Percentiles rank a stretch among this genome's conserved stretches.
phyloP scores from a whole-genome alignment of 2,329 filamentous ascomycete species.

The Juglanconis sp. region DNA sequence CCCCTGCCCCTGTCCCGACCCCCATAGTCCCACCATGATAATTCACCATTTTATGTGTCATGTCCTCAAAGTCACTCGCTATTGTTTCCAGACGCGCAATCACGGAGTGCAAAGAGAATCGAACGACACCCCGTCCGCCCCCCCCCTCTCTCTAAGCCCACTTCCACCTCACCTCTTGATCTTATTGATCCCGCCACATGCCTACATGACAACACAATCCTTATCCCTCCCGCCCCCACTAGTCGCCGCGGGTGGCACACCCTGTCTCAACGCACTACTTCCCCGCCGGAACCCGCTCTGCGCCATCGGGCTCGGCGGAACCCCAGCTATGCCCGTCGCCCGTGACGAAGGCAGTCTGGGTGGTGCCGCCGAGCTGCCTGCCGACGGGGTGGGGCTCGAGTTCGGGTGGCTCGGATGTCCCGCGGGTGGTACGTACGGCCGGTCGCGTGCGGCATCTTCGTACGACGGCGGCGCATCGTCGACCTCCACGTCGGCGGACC shows the following conservation, averaged over 20 bases:
- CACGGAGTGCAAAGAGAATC: neutral
- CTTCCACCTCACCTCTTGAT: neutral
- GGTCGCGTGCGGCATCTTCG: constrained; percentile 52
- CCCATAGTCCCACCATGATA: neutral
- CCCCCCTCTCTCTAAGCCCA: neutral
- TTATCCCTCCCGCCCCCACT: constrained; percentile 25
- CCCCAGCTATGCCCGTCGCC: constrained; percentile 20
- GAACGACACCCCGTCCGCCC: neutral
- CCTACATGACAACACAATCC: constrained; percentile 49
- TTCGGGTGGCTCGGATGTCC: constrained; percentile 49
- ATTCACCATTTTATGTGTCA: neutral
- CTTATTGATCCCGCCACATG: neutral
- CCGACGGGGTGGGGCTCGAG: constrained; percentile 31
- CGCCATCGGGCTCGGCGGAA: neutral
- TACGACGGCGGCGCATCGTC: constrained; percentile 57
- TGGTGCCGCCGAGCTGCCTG: constrained; percentile 20
- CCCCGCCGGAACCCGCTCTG: neutral
- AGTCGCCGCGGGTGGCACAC: constrained; percentile 25
- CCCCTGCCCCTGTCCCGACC: neutral
- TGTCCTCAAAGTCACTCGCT: neutral
- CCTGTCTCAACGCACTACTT: constrained; percentile 19
- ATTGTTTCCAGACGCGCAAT: neutral
- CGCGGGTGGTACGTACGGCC: constrained; percentile 49
- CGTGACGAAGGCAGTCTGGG: constrained; percentile 17
- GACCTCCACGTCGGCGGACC: constrained; percentile 35